Evolutionary conservation across 768 basidiomycete species (phyloP), one percentile per base, ranked within the genome.

Genomic region (Mycena vitilis): DNA sequence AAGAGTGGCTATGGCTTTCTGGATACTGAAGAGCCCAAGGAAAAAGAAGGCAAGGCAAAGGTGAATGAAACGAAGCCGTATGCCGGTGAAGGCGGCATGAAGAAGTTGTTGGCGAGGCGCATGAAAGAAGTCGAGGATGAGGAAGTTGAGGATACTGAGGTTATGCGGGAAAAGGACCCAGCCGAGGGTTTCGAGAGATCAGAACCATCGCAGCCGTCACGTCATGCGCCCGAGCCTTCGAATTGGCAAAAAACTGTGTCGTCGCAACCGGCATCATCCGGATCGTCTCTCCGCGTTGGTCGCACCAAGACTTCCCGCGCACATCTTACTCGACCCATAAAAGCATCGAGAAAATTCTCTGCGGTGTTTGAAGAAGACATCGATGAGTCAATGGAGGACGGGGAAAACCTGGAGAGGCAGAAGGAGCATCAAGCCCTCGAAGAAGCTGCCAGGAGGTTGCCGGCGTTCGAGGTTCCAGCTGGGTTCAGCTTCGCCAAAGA

Each of bases 11-110:
- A 65, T 34, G 30, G 51, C 7, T 72, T 72, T 30, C 30, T 69
- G 40, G 71, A 72, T 2, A 36, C 63, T 34, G 71, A 72, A 30
- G 60, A 65, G 20, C 51, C 52, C 55, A 84, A 80, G 34, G 80
- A 80, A 70, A 71, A 60, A 20, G 78, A 80, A 70, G 74, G 80
- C 72, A 79, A 83, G 75, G 81, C 77, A 49, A 75, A 81, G 20
- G 78, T 82, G 16, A 89, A 88, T 69, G 85, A 84, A 45, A 87
- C 87, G 22, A 94, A 94, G 73, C 93, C 93, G 5, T 94, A 94
- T 73, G 89, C 91, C 1, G 93, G 92, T 9, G 87, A 88, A 69
- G 91, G 92, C 60, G 91, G 91, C 0, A 89, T 93, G 85, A 93
- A 91, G 82, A 94, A 90, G 74, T 79, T 92, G 76, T 77, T 94